Evolutionary conservation across 148 eudicot species (phyloP).

Genomic region (Amaranthus cruentus): DNA sequence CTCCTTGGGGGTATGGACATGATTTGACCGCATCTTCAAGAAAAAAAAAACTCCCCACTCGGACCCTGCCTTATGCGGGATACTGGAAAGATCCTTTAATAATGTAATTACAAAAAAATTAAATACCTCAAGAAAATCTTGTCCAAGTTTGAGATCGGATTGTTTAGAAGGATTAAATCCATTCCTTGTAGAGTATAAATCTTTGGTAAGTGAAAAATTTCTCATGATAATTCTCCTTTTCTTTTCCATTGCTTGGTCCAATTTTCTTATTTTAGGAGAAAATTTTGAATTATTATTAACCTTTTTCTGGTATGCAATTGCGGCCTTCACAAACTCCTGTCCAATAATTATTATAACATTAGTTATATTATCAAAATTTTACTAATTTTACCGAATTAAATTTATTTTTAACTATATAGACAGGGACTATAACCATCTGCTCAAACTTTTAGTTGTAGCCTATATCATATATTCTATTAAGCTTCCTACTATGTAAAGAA

Average conservation of each 20-base stretch:
- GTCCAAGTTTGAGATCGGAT: constrained; percentile 52
- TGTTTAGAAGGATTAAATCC: constrained; percentile 26
- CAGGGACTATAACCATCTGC: too few relatives aligned
- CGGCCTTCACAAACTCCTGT: constrained; percentile 82
- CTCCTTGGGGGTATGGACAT: too few relatives aligned
- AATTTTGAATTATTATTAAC: constrained; percentile 25
- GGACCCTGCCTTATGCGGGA: too few relatives aligned
- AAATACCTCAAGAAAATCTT: constrained; percentile 65
- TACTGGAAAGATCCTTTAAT: too few relatives aligned
- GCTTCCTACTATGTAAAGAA: too few relatives aligned
- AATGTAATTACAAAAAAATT: not conserved
- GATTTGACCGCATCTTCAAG: too few relatives aligned
- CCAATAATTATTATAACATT: not conserved
- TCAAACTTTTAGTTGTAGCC: too few relatives aligned
- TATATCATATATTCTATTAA: too few relatives aligned
- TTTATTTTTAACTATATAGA: too few relatives aligned
- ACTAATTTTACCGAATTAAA: too few relatives aligned
- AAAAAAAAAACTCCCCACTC: too few relatives aligned
- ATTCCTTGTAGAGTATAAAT: constrained; percentile 37
- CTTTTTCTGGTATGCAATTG: constrained; percentile 62
- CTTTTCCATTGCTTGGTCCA: constrained; percentile 52
- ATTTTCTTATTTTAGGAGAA: constrained; percentile 39
- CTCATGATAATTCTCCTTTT: constrained; percentile 45
- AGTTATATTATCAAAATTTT: not conserved
- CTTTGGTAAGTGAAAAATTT: constrained; percentile 70